Conservation (phyloP, 129 eudicot species). For the Flaveria linearis region DNA sequence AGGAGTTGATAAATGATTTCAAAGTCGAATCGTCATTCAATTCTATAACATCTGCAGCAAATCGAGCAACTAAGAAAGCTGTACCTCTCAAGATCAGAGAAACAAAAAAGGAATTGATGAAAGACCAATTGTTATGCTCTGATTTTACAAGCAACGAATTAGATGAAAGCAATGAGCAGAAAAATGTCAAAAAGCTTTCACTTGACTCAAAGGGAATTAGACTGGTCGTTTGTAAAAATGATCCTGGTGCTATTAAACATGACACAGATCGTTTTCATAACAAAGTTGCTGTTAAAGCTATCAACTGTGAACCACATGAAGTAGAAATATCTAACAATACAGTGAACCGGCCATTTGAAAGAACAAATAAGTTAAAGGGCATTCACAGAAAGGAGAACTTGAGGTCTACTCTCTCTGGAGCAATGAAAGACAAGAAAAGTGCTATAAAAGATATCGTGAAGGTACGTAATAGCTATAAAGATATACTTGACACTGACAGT, state of each 20-base stretch:
- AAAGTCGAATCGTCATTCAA: slow-evolving; percentile 36
- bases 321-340: slow-evolving; percentile 13
- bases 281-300: slow-evolving; percentile 36
- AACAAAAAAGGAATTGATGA: slow-evolving; percentile 36
- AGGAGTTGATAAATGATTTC: slow-evolving; percentile 30
- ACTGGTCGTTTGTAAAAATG: slow-evolving; percentile 37
- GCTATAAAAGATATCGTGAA: slow-evolving; percentile 41
- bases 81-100: slow-evolving; percentile 47
- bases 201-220: slow-evolving; percentile 38
- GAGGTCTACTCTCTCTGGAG: slow-evolving; percentile 30
- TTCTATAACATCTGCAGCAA: slow-evolving; percentile 34
- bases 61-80: slow-evolving; percentile 40
- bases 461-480: slow-evolving; percentile 45
- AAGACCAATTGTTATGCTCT: slow-evolving; percentile 33
- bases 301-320: slow-evolving; percentile 26
- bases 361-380: slow-evolving; percentile 43
- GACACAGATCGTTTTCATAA: slow-evolving; percentile 23
- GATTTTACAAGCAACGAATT: slow-evolving; percentile 40
- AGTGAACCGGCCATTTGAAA: slow-evolving; percentile 33
- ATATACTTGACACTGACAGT: slow-evolving; percentile 41
- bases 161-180: slow-evolving; percentile 40
- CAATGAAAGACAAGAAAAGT: slow-evolving; percentile 41
- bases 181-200: slow-evolving; percentile 41
- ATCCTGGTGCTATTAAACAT: slow-evolving; percentile 41
- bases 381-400: slow-evolving; percentile 38